Base-by-base conservation (phyloP, 2,329 filamentous ascomycete genomes). In the Paraphoma sp. region DNA sequence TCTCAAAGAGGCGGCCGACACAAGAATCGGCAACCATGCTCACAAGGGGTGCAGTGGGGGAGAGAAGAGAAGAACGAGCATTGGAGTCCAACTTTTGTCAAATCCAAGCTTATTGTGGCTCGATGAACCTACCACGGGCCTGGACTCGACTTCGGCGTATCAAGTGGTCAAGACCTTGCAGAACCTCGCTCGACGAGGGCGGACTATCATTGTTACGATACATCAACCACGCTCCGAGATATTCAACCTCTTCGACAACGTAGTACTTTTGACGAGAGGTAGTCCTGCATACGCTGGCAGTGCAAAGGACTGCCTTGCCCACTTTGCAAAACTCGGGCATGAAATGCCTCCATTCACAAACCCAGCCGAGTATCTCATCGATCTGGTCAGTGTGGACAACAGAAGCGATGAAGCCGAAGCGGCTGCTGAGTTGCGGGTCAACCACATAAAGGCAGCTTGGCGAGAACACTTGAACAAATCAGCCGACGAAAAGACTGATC, bases 161-260 rank as follows among this genome's bases (percentile, higher is more conserved):
- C 89, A 92, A 62, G 83, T 93, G 0, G 82, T 93, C 0, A 81
- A 86, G 31, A 92, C 89, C 0, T 75, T 93, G 8, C 91, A 92
- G 68, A 80, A 78, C 7, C 79, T 93, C 2, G 88, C 89, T 0
- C 80, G 80, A 36, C 89, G 89, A 69, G 89, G 89, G 0, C 80
- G 89, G 23, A 93, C 89, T 0, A 82, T 93, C 52, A 84, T 93
- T 12, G 88, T 87, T 0, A 92, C 89, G 0, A 90, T 93, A 36
- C 90, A 93, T 70, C 89, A 92, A 60, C 90, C 90, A 17, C 83
- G 90, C 17, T 92, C 89, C 0, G 90, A 93, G 71, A 93, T 93
- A 12, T 93, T 90, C 89, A 83, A 86, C 31, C 81, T 92, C 14
- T 91, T 93, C 67, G 90, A 93, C 71, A 86, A 87, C 56, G 80